A percentile compares a stretch with the other conserved stretches of the same genome.
These are phyloP conservation scores for Berberis vulgaris DNA, from an alignment of 164 flowering plant genomes.

Conservation along the genomic window DNA sequence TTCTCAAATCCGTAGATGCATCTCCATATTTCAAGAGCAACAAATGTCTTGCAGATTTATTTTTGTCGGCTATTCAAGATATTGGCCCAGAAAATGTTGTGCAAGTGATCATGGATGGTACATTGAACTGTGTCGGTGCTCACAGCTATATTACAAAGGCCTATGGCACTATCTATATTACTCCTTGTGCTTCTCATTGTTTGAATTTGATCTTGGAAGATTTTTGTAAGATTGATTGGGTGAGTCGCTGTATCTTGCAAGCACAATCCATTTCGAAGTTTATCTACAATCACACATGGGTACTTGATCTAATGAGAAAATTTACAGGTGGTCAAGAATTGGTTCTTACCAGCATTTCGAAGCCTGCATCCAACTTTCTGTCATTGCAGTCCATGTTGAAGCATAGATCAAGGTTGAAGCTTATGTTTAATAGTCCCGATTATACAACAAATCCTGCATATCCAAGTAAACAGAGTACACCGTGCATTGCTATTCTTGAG, in stretches of 20 bases:
- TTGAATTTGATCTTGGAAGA: constrained; percentile 76
- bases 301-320: constrained; percentile 74
- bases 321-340: constrained; percentile 78
- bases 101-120: constrained; percentile 72
- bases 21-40: constrained; percentile 65
- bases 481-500: constrained; percentile 50
- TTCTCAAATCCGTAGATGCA: constrained; percentile 83
- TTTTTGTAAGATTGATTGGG: constrained; percentile 85
- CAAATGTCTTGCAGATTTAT: constrained; percentile 62
- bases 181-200: constrained; percentile 87
- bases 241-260: constrained; percentile 62
- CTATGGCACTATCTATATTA: constrained; percentile 61
- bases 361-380: constrained; percentile 61
- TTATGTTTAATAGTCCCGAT: constrained; percentile 70
- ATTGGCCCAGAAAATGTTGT: constrained; percentile 83
- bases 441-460: constrained; percentile 42
- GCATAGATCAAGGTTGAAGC: constrained; percentile 60
- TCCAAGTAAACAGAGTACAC: constrained; percentile 49
- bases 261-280: constrained; percentile 78
- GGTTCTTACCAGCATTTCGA: constrained; percentile 64
- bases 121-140: constrained; percentile 51
- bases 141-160: constrained; percentile 61
- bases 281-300: constrained; percentile 53
- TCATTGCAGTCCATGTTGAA: constrained; percentile 67
- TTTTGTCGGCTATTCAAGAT: constrained; percentile 84